Evolutionary conservation across 169 alveolate genomes (phyloP).

Genomic region (Eimeria maxima): DNA sequence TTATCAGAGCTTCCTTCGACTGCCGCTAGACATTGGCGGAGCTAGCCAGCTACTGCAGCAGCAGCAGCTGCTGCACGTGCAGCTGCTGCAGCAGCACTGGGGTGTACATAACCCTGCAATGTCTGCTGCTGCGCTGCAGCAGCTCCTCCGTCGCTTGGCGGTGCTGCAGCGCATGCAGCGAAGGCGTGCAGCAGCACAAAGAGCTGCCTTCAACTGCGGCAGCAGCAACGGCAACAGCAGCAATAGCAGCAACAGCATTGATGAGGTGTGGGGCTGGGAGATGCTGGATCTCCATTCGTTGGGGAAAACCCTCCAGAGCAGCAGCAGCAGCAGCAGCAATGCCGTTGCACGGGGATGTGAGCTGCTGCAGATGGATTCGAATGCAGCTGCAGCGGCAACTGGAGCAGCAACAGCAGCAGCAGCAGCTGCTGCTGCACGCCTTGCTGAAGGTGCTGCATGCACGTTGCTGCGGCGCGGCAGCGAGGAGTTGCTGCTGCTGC

Average conservation of each 20-base stretch:
- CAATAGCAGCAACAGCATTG: neutral
- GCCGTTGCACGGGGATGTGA: neutral
- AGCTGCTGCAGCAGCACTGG: slow-evolving; percentile 35
- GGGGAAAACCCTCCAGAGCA: neutral
- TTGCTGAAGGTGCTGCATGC: slow-evolving; percentile 30
- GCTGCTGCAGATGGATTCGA: slow-evolving; percentile 4
- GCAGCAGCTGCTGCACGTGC: neutral
- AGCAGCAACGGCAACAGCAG: slow-evolving; percentile 15
- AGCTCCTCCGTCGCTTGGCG: slow-evolving; percentile 31
- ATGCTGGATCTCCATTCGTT: slow-evolving; percentile 2
- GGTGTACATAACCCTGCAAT: neutral
- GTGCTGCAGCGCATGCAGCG: slow-evolving; percentile 62
- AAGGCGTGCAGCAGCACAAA: slow-evolving; percentile 11
- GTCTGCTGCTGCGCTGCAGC: slow-evolving; percentile 19
- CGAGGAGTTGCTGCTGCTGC: slow-evolving; percentile 48
- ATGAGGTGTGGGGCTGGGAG: slow-evolving; percentile 44
- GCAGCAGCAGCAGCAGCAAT: neutral
- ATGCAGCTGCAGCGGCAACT: neutral
- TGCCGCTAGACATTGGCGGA: neutral
- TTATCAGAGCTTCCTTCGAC: neutral
- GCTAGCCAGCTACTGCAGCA: too few relatives aligned
- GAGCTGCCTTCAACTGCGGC: neutral
- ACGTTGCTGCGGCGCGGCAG: slow-evolving; percentile 16
- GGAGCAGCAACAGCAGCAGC: neutral
- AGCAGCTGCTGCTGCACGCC: slow-evolving; percentile 48